Conservation (phyloP, 768 basidiomycete species). For the Tylopilus subfusipes region DNA sequence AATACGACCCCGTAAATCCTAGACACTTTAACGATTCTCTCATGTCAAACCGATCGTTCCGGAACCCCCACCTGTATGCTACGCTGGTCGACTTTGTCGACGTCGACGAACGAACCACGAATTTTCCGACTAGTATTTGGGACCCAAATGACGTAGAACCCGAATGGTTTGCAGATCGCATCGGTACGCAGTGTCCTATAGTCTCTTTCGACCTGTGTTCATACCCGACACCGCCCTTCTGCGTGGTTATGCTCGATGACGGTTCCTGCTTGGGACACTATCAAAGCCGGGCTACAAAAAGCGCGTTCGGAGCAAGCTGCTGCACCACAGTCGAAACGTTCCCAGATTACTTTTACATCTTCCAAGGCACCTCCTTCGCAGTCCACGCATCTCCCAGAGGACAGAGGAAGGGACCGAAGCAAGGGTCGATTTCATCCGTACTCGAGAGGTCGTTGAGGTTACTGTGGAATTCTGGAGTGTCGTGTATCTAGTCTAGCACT, state of each 20-base stretch:
- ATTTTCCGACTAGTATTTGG: constrained; percentile 76
- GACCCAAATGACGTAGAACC: constrained; percentile 58
- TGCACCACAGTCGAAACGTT: constrained; percentile 52
- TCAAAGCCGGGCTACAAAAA: constrained; percentile 62
- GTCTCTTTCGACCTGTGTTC: constrained; percentile 25
- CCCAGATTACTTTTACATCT: constrained; percentile 59
- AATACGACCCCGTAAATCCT: constrained; percentile 55
- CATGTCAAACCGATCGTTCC: constrained; percentile 88
- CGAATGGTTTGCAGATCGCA: constrained; percentile 73
- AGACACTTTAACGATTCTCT: constrained; percentile 96
- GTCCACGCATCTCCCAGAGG: constrained; percentile 11
- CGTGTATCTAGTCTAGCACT: constrained; percentile 14
- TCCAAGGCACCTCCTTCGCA: constrained; percentile 18
- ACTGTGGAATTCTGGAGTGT: not conserved
- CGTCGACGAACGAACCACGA: constrained; percentile 83
- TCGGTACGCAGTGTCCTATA: constrained; percentile 54
- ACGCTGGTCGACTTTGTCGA: constrained; percentile 94
- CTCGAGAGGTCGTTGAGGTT: constrained; percentile 20
- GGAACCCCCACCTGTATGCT: constrained; percentile 94
- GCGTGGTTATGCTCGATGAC: constrained; percentile 2
- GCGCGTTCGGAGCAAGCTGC: constrained; percentile 58
- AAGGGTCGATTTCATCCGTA: constrained; percentile 31
- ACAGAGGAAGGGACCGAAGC: constrained; percentile 17
- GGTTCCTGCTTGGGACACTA: constrained; percentile 2
- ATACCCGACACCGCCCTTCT: constrained; percentile 14